A percentile compares a stretch with the other conserved stretches of the same genome.
Evolutionary conservation across 495 filamentous ascomycete species (phyloP).

Genomic region (Glonium stellatum): DNA sequence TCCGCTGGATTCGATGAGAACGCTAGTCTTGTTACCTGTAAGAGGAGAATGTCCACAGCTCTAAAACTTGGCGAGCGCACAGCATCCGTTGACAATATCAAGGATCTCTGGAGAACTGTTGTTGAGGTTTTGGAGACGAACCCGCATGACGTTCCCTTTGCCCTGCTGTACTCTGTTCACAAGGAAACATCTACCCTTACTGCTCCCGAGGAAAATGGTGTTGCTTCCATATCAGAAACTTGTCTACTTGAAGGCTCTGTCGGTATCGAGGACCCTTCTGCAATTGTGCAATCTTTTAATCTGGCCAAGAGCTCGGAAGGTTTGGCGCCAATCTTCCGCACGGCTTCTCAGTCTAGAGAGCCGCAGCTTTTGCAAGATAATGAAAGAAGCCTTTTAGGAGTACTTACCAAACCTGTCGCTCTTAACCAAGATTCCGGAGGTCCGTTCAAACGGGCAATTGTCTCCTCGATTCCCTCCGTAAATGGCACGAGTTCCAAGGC

Average conservation of each 20-base stretch:
- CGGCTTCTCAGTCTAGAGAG: not conserved
- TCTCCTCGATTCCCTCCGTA: slow-evolving; percentile 8
- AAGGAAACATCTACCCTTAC: not conserved
- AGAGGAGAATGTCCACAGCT: too few species aligned
- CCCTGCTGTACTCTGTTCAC: slow-evolving; percentile 11
- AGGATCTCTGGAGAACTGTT: slow-evolving; percentile 10
- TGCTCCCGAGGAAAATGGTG: not conserved
- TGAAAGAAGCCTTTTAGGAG: not conserved
- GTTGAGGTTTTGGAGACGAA: slow-evolving; percentile 7
- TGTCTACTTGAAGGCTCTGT: slow-evolving; percentile 9
- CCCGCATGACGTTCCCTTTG: slow-evolving; percentile 11
- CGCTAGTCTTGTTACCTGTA: too few species aligned
- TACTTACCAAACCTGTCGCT: not conserved
- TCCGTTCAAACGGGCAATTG: not conserved
- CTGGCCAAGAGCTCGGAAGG: not conserved
- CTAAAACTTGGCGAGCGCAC: too few species aligned
- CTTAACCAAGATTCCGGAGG: not conserved
- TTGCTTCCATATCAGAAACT: too few species aligned
- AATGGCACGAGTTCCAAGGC: slow-evolving; percentile 2
- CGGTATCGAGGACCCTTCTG: not conserved
- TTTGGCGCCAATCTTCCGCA: slow-evolving; percentile 2
- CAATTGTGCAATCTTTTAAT: too few species aligned
- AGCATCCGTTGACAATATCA: slow-evolving; percentile 1
- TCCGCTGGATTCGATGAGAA: too few species aligned
- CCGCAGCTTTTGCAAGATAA: slow-evolving; percentile 4